Evolutionary conservation across 768 basidiomycete species (phyloP), one percentile per base, ranked within the genome.

Genomic region (Rhodotorula kratochvilovae): DNA sequence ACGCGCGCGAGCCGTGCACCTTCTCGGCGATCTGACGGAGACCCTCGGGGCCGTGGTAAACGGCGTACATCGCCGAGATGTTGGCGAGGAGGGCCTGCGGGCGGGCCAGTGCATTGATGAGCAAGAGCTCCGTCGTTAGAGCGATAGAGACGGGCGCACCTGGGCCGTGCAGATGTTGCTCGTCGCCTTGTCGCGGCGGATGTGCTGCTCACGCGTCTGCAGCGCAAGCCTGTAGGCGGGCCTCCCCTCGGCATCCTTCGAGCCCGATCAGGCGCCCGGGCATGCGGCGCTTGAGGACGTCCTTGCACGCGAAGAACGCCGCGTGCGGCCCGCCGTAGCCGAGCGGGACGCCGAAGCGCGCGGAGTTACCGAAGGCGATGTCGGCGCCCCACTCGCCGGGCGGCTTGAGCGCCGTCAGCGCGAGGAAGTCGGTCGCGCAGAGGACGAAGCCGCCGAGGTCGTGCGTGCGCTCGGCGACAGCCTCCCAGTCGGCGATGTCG

Each of bases 321-420:
- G 89, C 95, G 79, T 99, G 95, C 29, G 95, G 95, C 25, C 95
- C 95, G 64, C 95, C 95, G 80, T 92, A 96, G n/a, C 95, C 95
- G 56, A 88, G 86, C 29, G 95, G 94, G 25, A 99, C 95, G 78
- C 96, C 96, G 77, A 99, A 99, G 27, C 96, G 87, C 42, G 90
- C 95, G 25, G 92, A 92, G 80, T 95, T 97, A 50, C 96, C 96
- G 56, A 95, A 83, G 15, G 91, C 94, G 73, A 98, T 87, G 80
- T 99, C 95, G 42, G 93, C 94, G 61, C 95, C 95, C 92, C 95
- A 98, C 84, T 98, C 96, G 67, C 96, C 95, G 23, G 95, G 95
- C 39, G 95, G 91, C 76, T 90, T 92, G 69, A 99, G 84, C 84
- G 92, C 85, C 4, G 93, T 92, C 79, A 98, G 83, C 3, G 95